phyloP scores from a whole-genome alignment of 495 filamentous ascomycete species.

The Penicillium fimorum region DNA sequence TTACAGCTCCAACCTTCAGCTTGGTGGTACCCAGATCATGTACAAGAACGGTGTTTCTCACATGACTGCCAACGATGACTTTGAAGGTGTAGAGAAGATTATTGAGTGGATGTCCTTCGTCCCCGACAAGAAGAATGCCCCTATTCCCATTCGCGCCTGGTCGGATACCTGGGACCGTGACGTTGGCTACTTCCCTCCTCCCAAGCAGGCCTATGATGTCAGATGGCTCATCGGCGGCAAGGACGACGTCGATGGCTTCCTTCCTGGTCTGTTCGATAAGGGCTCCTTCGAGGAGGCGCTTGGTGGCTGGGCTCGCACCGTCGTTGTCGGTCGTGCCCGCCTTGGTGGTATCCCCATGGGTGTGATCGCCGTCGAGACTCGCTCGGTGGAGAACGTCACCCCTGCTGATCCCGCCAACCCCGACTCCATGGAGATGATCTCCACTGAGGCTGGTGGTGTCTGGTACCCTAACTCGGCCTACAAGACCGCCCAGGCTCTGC shows the following conservation, averaged over 20 bases:
- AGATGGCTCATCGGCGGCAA: constrained; percentile 91
- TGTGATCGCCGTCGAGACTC: constrained; percentile 96
- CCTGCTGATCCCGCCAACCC: constrained; percentile 98
- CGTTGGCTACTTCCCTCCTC: constrained; percentile 76
- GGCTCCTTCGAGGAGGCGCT: constrained; percentile 96
- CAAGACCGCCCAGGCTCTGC: constrained; percentile 98
- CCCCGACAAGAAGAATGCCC: constrained; percentile 86
- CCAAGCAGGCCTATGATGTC: constrained; percentile 89
- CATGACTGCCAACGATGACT: constrained; percentile 97
- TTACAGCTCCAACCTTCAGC: constrained; percentile 97
- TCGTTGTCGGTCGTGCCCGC: constrained; percentile 94
- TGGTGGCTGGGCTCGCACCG: constrained; percentile 93
- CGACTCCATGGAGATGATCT: constrained; percentile 92
- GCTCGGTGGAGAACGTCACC: constrained; percentile 92
- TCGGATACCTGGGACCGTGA: constrained; percentile 94
- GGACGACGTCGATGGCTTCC: constrained; percentile 82
- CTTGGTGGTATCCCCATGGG: constrained; percentile 97
- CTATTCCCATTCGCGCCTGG: constrained; percentile 80
- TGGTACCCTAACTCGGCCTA: constrained; percentile 99
- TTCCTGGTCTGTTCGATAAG: constrained; percentile 90
- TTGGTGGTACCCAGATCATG: constrained; percentile 99
- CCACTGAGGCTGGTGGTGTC: constrained; percentile 92
- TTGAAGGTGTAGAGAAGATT: constrained; percentile 96
- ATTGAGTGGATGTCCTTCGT: constrained; percentile 97
- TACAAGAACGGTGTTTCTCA: constrained; percentile 99